A percentile compares a stretch with the other conserved stretches of the same genome.
Conservation (phyloP, 805 yeast species). For the Yarrowia hollandica region DNA sequence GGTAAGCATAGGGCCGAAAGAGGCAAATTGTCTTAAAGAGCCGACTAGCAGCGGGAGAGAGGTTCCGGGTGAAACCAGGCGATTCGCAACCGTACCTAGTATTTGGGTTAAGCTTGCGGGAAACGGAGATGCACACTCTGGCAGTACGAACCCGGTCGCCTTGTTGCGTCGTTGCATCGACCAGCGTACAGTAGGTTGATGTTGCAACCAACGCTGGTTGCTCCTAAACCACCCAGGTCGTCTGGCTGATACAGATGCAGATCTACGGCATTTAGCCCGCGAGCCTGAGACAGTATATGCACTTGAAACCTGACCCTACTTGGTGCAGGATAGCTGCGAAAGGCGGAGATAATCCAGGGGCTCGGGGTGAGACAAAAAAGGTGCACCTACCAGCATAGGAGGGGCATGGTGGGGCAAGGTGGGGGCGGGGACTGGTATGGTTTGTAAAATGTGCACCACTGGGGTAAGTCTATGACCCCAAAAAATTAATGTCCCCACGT, state of each 20-base stretch:
- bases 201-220: background rate
- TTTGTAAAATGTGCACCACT: background rate
- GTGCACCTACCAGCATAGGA: too few species aligned
- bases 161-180: too few species aligned
- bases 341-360: background rate
- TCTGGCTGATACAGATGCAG: background rate
- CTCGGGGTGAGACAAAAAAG: conserved; percentile 5
- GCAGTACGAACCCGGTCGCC: too few species aligned
- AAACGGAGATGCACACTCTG: background rate
- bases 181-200: too few species aligned
- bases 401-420: background rate
- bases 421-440: background rate
- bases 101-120: conserved; percentile 16
- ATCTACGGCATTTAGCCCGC: conserved; percentile 7
- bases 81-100: too few species aligned
- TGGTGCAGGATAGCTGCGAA: background rate
- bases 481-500: background rate
- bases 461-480: background rate
- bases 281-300: conserved; percentile 6
- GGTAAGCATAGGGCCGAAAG: too few species aligned
- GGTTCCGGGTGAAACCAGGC: too few species aligned
- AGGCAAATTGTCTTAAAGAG: too few species aligned
- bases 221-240: background rate
- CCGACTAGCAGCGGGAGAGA: too few species aligned
- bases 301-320: conserved; percentile 2